phyloP scores from a whole-genome alignment of 2,329 filamentous ascomycete species.

The Aspergillus fumigatus region DNA sequence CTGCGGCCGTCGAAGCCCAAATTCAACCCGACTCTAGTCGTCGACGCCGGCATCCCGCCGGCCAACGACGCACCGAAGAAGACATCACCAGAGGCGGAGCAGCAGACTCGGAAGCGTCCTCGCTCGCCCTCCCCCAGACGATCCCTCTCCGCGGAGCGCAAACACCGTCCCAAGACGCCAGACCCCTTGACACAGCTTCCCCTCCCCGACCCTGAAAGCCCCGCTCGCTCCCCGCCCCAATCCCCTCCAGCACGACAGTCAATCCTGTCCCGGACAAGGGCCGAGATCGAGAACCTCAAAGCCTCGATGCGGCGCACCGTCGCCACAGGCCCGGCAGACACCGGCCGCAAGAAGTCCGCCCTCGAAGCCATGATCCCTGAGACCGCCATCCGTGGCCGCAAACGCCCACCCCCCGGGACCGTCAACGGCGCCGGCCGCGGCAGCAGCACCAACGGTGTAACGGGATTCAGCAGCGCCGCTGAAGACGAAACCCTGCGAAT shows the following conservation, averaged over 20 bases:
- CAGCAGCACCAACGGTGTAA: constrained; percentile 53
- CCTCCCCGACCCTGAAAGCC: constrained; percentile 41
- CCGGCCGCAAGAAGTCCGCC: constrained; percentile 41
- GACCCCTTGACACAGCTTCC: constrained; percentile 43
- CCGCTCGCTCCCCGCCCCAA: constrained; percentile 29
- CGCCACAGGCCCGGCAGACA: constrained; percentile 27
- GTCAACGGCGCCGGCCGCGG: constrained; percentile 24
- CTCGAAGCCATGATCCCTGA: constrained; percentile 47
- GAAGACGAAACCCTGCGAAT: constrained; percentile 65
- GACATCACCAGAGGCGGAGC: constrained; percentile 7
- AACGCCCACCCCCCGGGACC: constrained; percentile 37
- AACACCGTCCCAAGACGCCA: constrained; percentile 34
- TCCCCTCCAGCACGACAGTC: constrained; percentile 31
- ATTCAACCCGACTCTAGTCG: constrained; percentile 45
- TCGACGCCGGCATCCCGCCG: constrained; percentile 23
- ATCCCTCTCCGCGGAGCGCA: constrained; percentile 23
- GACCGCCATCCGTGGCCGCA: constrained; percentile 44
- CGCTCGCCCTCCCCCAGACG: constrained; percentile 30
- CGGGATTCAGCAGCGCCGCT: constrained; percentile 45
- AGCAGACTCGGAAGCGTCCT: constrained; percentile 25
- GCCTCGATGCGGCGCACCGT: constrained; percentile 45
- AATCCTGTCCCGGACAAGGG: constrained; percentile 39
- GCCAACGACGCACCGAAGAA: constrained; percentile 12
- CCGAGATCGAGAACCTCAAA: constrained; percentile 43
- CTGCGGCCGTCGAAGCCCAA: constrained; percentile 42